A percentile compares a stretch with the other conserved stretches of the same genome.
These are phyloP conservation scores for Globisporangium nunn DNA, from an alignment of 352 stramenopile species.

Conservation along the genomic window DNA sequence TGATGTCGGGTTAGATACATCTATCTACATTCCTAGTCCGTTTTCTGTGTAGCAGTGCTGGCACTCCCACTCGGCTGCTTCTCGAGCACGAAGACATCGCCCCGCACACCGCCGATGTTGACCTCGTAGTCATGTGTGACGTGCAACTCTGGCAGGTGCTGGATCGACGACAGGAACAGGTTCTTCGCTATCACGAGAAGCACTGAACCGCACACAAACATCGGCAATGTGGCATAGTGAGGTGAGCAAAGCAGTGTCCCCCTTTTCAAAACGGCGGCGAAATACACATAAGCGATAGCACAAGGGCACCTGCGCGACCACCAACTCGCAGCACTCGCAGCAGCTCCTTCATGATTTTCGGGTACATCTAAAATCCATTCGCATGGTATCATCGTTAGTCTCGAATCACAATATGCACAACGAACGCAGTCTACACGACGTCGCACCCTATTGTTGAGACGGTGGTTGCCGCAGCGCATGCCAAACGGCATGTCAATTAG, in stretches of 20 bases:
- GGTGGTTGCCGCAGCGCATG: conserved; percentile 62
- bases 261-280: no score
- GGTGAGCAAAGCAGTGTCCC: no score
- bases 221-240: background rate
- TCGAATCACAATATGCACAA: background rate
- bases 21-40: background rate
- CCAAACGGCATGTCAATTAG: conserved; percentile 80
- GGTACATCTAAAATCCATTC: conserved; percentile 44
- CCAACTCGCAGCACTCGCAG: conserved; percentile 46
- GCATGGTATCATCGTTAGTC: background rate
- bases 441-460: conserved; percentile 54
- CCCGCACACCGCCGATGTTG: conserved; percentile 62
- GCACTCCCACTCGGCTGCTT: background rate
- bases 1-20: no score
- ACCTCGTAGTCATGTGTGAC: conserved; percentile 49
- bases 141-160: conserved; percentile 26
- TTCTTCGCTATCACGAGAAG: conserved; percentile 81
- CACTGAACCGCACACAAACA: conserved; percentile 15
- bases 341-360: conserved; percentile 67
- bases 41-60: background rate
- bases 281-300: background rate
- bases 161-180: conserved; percentile 47
- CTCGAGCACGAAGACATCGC: conserved; percentile 58
- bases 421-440: background rate
- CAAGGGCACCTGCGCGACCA: conserved; percentile 33